These are phyloP conservation scores for Oryza meridionalis DNA, from an alignment of 176 grass and related monocot species.

Conservation along the genomic window DNA sequence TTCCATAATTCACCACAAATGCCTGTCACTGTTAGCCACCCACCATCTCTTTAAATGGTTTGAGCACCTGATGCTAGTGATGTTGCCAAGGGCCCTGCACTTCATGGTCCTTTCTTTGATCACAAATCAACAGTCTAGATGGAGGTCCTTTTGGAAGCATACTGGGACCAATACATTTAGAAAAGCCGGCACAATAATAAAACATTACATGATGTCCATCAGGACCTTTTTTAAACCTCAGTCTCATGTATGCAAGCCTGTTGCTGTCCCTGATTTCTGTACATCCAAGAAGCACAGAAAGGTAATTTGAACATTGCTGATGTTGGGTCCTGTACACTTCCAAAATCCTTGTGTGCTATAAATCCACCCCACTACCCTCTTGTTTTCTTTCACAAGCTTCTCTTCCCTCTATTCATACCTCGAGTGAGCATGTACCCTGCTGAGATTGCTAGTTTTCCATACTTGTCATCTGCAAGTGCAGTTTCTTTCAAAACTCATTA, in stretches of 20 bases:
- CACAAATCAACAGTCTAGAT: conserved; percentile 31
- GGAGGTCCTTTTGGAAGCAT: conserved; percentile 54
- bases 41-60: conserved; percentile 59
- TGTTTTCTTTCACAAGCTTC: conserved; percentile 43
- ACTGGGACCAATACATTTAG: conserved; percentile 41
- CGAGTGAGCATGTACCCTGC: conserved; percentile 71
- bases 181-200: conserved; percentile 55
- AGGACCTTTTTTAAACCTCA: conserved; percentile 33
- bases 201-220: conserved; percentile 45
- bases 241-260: conserved; percentile 12
- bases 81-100: conserved; percentile 47
- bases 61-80: conserved; percentile 69
- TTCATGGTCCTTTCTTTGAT: conserved; percentile 43
- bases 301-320: background rate
- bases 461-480: conserved; percentile 55
- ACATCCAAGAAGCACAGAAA: conserved; percentile 40
- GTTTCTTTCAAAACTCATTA: conserved; percentile 69
- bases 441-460: conserved; percentile 77
- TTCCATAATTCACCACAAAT: conserved; percentile 58
- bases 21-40: conserved; percentile 84
- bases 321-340: conserved; percentile 36
- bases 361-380: conserved; percentile 59
- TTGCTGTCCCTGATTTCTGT: conserved; percentile 24
- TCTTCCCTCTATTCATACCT: conserved; percentile 39
- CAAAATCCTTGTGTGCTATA: conserved; percentile 63